phyloP scores from a whole-genome alignment of 331 rosid genomes.

The Acacia pycnantha region DNA sequence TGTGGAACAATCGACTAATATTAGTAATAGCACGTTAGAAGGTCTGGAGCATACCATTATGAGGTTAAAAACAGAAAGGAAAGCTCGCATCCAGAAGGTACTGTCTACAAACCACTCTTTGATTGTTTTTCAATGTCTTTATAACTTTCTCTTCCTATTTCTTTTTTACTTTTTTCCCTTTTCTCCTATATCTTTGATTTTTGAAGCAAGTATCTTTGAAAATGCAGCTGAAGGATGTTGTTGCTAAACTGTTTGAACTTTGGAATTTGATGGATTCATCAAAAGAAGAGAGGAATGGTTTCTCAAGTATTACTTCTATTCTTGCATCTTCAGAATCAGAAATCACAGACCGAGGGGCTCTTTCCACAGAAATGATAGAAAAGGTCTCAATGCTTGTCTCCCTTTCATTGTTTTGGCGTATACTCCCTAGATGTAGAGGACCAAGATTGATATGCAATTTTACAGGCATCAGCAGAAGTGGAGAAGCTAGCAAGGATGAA shows the following conservation, averaged over 20 bases:
- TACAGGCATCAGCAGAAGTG: slow-evolving; percentile 87
- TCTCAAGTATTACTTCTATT: slow-evolving; percentile 57
- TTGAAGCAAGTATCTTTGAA: slow-evolving; percentile 7
- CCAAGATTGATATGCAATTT: slow-evolving; percentile 22
- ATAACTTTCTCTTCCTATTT: not conserved
- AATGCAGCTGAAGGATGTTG: slow-evolving; percentile 82
- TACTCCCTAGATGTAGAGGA: not conserved
- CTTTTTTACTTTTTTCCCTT: not conserved
- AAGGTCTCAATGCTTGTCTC: slow-evolving; percentile 53
- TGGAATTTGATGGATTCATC: slow-evolving; percentile 99
- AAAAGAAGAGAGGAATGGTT: slow-evolving; percentile 68
- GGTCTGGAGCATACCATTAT: slow-evolving; percentile 79
- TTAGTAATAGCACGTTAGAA: slow-evolving; percentile 83
- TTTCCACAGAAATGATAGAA: slow-evolving; percentile 69
- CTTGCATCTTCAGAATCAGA: slow-evolving; percentile 60
- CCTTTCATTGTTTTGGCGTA: not conserved
- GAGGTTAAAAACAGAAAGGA: slow-evolving; percentile 71
- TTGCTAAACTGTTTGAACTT: slow-evolving; percentile 66
- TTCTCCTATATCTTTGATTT: slow-evolving; percentile 6
- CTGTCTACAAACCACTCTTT: not conserved
- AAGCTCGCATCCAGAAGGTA: slow-evolving; percentile 78
- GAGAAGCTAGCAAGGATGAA: slow-evolving; percentile 79
- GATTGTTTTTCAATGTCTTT: slow-evolving; percentile 8
- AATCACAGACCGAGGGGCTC: slow-evolving; percentile 67
- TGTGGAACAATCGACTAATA: slow-evolving; percentile 80